Base-by-base conservation (phyloP, 495 filamentous ascomycete genomes). In the Viridothelium virens region DNA sequence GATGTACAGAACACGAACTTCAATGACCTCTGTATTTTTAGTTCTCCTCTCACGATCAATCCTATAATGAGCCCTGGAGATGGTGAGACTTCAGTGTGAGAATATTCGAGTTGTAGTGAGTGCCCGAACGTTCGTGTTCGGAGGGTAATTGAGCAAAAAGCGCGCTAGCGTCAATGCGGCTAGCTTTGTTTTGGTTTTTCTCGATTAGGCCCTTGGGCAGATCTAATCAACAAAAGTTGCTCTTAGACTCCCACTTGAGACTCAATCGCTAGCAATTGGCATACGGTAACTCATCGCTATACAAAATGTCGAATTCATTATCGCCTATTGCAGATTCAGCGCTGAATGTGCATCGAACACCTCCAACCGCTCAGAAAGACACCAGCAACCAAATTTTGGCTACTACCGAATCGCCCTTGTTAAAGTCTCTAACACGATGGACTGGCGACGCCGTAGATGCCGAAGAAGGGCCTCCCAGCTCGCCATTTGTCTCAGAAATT, bases 401-500 rank as follows among this genome's bases (percentile, higher is more conserved):
- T 16, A 11, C 31, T 14, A 31, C 31, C 7, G 25, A 59, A 3
- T 59, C 53, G 11, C 53, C 53, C 7, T 59, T 36, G 36, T 18
- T 59, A 18, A 59, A 59, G 53, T 31, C 18, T 5, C 11, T 5
- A 5, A 14, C 11, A n/a, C 12, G 48, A 59, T 10, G 61, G 25
- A 39, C 31, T 33, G n/a, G 41, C n/a, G 68, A 69, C 64, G 66
- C 70, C 10, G 16, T 70, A 36, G 63, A 70, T 61, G 25, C 62
- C 37, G 48, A 66, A 18, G 70, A 74, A 64, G 72, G 72, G 16
- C 74, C 75, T 14, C 73, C 73, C 1, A 75, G 72, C 65, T 78
- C 76, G 44, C 76, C 76, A 38, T 78, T 78, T 65, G 63, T 76
- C 6, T 69, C 74, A 18, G 75, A 77, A 62, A 68, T 75, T 41